Base-by-base conservation (phyloP, 2,329 filamentous ascomycete genomes). In the Aureobasidium melanogenum region DNA sequence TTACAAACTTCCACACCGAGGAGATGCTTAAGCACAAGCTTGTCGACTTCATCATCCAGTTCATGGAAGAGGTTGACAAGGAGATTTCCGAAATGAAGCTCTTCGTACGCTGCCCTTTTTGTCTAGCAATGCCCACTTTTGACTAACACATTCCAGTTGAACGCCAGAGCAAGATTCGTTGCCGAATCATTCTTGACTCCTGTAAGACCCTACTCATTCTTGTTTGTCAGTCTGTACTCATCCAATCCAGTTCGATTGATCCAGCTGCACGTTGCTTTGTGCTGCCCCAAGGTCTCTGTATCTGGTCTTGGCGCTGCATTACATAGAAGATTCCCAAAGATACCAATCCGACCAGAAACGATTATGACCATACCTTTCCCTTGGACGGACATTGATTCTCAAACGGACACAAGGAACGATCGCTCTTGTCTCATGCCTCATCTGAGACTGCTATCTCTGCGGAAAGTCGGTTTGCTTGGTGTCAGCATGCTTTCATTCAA, bases 81-180 rank as follows among this genome's bases (percentile, higher is more conserved):
- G 94, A 99, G 76, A 99, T 99, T 63, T 97, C 94, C 3, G 95
- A 99, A 79, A 97, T 99, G 94, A 99, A 99, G 83, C 88, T 99
- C 70, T 99, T 99, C 76, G 93, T 97, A 83, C 68, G 90, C 80
- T 28, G 44, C 3, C 7, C 15, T 15, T 41, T 39, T 22, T 36
- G 14, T 26, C 24, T 22, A 12, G 8, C 28, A 14, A 22, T 36
- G 26, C 38, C 15, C 10, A 17, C 22, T 47, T 15, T 17, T 68
- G 64, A 64, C 71, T 79, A 67, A 77, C 70, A 61, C 22, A 58
- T 38, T 58, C 15, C 70, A 97, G 93, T 80, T 99, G 74, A 99
- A 99, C 74, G 92, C 94, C 61, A 84, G 94, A 77, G 94, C 94
- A 74, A 88, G 94, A 81, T 99, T 97, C 73, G 93, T 99, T 56